phyloP scores from a whole-genome alignment of 306 rosid species.

The Canavalia gladiata region DNA sequence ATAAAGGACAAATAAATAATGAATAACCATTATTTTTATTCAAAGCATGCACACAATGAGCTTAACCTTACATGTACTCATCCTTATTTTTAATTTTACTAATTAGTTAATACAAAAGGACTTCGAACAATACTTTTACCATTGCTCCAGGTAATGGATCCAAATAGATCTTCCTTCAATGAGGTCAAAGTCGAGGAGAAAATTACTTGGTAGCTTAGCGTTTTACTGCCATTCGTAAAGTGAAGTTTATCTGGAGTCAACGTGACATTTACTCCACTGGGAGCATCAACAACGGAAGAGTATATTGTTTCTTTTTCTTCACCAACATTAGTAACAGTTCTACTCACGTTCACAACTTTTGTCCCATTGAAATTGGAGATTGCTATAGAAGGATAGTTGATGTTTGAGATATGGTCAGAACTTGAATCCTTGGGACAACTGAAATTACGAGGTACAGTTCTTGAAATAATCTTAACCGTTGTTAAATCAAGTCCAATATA shows the following conservation, averaged over 20 bases:
- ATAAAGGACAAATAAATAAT: not conserved
- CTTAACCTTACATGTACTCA: not conserved
- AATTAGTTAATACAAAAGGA: conserved; percentile 64
- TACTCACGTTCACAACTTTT: conserved; percentile 53
- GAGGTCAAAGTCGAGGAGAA: conserved; percentile 49
- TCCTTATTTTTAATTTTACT: not conserved
- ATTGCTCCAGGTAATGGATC: conserved; percentile 78
- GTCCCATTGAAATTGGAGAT: conserved; percentile 59
- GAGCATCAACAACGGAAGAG: conserved; percentile 58
- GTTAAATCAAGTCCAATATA: conserved; percentile 55
- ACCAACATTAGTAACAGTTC: conserved; percentile 77
- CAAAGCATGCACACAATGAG: not conserved
- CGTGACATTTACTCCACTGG: conserved; percentile 61
- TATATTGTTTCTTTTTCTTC: conserved; percentile 64
- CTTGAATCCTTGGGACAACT: conserved; percentile 65
- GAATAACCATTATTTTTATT: not conserved
- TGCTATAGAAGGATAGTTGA: conserved; percentile 90
- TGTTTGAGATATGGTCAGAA: conserved; percentile 64
- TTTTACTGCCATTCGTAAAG: conserved; percentile 59
- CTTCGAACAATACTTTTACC: conserved; percentile 64
- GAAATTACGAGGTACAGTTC: conserved; percentile 58
- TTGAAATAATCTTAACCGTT: conserved; percentile 58
- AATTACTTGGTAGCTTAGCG: conserved; percentile 63
- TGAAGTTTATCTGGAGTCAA: conserved; percentile 67
- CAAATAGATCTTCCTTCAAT: conserved; percentile 7